phyloP scores from a whole-genome alignment of 1,284 basidiomycete species.

The Paramarasmius palmivorus region DNA sequence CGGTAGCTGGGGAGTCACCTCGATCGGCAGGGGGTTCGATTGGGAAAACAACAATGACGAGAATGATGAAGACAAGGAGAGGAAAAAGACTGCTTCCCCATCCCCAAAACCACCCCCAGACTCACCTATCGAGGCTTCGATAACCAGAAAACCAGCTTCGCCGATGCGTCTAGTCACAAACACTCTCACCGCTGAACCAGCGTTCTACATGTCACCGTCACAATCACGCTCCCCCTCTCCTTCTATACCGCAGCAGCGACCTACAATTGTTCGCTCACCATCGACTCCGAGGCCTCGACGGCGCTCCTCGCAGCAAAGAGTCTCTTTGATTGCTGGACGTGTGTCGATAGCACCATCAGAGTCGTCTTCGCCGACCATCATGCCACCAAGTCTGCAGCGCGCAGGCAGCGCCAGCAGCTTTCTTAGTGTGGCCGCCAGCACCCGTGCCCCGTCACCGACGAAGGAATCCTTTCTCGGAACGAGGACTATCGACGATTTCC shows the following conservation, averaged over 20 bases:
- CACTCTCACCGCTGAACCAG: slow-evolving; percentile 16
- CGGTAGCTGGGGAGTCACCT: slow-evolving; percentile 80
- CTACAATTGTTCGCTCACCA: slow-evolving; percentile 36
- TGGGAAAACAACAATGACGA: slow-evolving; percentile 53
- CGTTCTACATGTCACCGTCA: slow-evolving; percentile 17
- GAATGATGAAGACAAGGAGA: slow-evolving; percentile 3
- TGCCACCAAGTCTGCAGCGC: slow-evolving; percentile 63
- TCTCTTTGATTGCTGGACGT: slow-evolving; percentile 78
- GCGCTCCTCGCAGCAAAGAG: slow-evolving; percentile 78
- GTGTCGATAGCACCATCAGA: slow-evolving; percentile 73
- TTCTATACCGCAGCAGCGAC: slow-evolving; percentile 22
- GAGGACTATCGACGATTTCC: slow-evolving; percentile 74
- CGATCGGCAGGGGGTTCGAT: slow-evolving; percentile 78
- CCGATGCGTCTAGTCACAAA: slow-evolving; percentile 19
- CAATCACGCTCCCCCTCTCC: slow-evolving; percentile 30
- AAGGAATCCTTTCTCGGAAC: slow-evolving; percentile 56
- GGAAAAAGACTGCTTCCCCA: slow-evolving; percentile 5
- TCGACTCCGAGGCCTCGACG: slow-evolving; percentile 63
- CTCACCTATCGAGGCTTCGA: background rate
- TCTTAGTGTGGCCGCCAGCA: slow-evolving; percentile 58
- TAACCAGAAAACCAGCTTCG: slow-evolving; percentile 13
- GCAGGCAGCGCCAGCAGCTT: slow-evolving; percentile 61
- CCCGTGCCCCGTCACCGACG: slow-evolving; percentile 61
- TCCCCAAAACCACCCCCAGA: background rate
- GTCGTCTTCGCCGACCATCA: slow-evolving; percentile 55